Evolutionary conservation across 495 filamentous ascomycete species (phyloP).

Genomic region (Hypoxylon rickii): DNA sequence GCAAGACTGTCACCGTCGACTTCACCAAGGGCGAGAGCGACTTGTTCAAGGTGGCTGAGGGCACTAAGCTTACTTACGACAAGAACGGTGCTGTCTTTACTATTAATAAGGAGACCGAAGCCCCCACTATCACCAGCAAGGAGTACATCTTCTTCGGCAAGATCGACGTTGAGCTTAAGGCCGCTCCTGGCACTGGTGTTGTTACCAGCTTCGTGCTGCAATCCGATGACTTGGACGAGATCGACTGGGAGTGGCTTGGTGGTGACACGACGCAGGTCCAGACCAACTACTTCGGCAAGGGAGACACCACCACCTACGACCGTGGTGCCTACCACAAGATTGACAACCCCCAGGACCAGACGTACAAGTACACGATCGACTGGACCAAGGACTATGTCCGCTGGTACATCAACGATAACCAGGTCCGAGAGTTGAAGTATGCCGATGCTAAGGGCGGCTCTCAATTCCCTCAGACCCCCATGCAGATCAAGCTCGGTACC

Average conservation of each 20-base stretch:
- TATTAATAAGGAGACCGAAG: conserved; percentile 73
- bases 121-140: conserved; percentile 70
- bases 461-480: conserved; percentile 89
- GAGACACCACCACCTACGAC: conserved; percentile 73
- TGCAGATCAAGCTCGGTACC: conserved; percentile 82
- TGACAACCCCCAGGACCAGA: conserved; percentile 62
- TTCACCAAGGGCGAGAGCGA: conserved; percentile 72
- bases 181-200: conserved; percentile 69
- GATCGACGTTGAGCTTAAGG: conserved; percentile 68
- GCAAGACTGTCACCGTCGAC: conserved; percentile 73
- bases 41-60: conserved; percentile 69
- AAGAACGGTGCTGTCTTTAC: conserved; percentile 74
- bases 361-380: conserved; percentile 86
- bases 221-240: conserved; percentile 92
- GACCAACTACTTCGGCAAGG: conserved; percentile 96
- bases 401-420: conserved; percentile 79
- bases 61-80: conserved; percentile 65
- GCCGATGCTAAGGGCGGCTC: conserved; percentile 59
- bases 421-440: conserved; percentile 72
- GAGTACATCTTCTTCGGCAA: conserved; percentile 84
- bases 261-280: conserved; percentile 68
- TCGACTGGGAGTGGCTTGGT: conserved; percentile 89
- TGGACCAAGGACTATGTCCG: conserved; percentile 77
- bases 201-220: conserved; percentile 86
- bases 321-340: conserved; percentile 71